These are phyloP conservation scores for Ceratocystis variospora DNA, from an alignment of 2,329 filamentous ascomycete genomes.

Conservation along the genomic window DNA sequence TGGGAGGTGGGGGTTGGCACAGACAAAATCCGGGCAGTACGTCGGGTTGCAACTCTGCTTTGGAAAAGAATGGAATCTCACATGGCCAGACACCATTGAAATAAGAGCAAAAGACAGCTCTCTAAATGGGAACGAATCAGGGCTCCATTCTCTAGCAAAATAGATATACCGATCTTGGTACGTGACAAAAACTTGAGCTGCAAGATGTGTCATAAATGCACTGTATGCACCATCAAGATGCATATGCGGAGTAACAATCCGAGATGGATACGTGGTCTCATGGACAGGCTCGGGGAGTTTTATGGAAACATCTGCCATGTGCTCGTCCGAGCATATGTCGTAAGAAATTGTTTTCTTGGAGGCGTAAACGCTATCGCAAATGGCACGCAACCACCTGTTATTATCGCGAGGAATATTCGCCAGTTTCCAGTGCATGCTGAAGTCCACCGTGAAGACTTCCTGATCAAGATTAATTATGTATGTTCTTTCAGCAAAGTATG, in stretches of 20 bases:
- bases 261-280: conserved; percentile 10
- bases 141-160: conserved; percentile 20
- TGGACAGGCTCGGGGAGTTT: conserved; percentile 12
- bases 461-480: conserved; percentile 18
- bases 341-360: conserved; percentile 18
- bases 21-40: neutral
- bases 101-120: conserved; percentile 21
- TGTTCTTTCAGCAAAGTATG: neutral
- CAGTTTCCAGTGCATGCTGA: conserved; percentile 21
- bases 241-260: neutral
- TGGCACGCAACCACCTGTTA: conserved; percentile 14
- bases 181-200: conserved; percentile 4
- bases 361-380: conserved; percentile 16
- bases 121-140: conserved; percentile 21
- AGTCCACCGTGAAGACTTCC: conserved; percentile 21
- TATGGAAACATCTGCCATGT: conserved; percentile 15
- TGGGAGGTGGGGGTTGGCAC: neutral
- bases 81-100: conserved; percentile 16
- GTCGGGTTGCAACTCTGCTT: neutral
- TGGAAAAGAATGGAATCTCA: neutral
- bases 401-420: conserved; percentile 19
- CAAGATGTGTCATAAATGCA: neutral
- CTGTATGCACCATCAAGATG: neutral
- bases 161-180: conserved; percentile 15
- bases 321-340: conserved; percentile 1